These are phyloP conservation scores for Brassica cretica DNA, from an alignment of 345 rosid genomes.

Conservation along the genomic window DNA sequence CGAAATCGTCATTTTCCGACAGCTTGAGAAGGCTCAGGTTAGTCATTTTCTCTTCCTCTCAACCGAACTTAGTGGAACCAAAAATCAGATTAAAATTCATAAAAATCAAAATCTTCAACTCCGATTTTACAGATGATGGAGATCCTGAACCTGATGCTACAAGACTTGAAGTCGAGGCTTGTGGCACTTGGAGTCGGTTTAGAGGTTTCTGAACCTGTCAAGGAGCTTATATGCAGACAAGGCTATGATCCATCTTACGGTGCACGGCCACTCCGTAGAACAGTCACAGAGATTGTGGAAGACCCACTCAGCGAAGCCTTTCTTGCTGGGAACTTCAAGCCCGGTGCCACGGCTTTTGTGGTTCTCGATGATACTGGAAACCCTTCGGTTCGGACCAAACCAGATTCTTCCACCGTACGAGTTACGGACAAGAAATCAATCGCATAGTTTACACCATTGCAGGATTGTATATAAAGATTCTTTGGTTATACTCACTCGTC, in stretches of 20 bases:
- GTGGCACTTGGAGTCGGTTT: slow-evolving; percentile 74
- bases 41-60: slow-evolving; percentile 17
- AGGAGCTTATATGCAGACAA: slow-evolving; percentile 75
- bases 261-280: slow-evolving; percentile 86
- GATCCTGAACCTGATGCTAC: slow-evolving; percentile 79
- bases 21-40: slow-evolving; percentile 91
- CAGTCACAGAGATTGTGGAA: slow-evolving; percentile 74
- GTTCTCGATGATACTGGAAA: slow-evolving; percentile 80
- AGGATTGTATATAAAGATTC: slow-evolving; percentile 37
- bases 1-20: slow-evolving; percentile 85
- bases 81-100: too few relatives aligned
- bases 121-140: slow-evolving; percentile 62
- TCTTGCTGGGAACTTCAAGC: slow-evolving; percentile 65
- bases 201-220: slow-evolving; percentile 78
- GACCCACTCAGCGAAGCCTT: slow-evolving; percentile 85
- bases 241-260: slow-evolving; percentile 80
- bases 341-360: slow-evolving; percentile 77
- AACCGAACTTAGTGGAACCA: too few relatives aligned
- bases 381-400: slow-evolving; percentile 53
- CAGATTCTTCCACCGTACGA: slow-evolving; percentile 46
- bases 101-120: neutral
- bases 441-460: slow-evolving; percentile 30
- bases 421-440: slow-evolving; percentile 58
- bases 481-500: slow-evolving; percentile 33
- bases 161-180: slow-evolving; percentile 78